Evolutionary conservation across 2,329 filamentous ascomycete species (phyloP).

Genomic region (Simplicillium sp.): DNA sequence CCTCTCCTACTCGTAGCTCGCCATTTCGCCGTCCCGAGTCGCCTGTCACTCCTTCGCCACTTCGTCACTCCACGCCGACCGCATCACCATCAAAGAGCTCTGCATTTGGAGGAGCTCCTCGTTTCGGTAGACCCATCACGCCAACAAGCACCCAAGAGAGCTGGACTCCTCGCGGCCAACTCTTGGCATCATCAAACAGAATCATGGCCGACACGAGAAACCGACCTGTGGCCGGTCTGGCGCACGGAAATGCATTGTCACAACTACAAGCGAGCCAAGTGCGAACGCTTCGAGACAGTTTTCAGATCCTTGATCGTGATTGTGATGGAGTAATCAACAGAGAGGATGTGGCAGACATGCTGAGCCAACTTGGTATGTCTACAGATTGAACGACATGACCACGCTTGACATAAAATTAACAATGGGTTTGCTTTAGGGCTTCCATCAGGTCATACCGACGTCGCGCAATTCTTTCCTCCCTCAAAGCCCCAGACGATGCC

Average conservation of each 20-base stretch:
- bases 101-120: slow-evolving; percentile 14
- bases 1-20: slow-evolving; percentile 49
- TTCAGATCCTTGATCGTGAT: slow-evolving; percentile 85
- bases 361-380: slow-evolving; percentile 65
- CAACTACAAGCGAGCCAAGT: slow-evolving; percentile 75
- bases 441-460: slow-evolving; percentile 58
- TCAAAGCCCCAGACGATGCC: slow-evolving; percentile 64
- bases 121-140: slow-evolving; percentile 31
- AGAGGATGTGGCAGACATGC: slow-evolving; percentile 79
- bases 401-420: slow-evolving; percentile 2
- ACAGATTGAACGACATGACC: not conserved
- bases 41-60: slow-evolving; percentile 53
- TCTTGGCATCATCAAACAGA: slow-evolving; percentile 10
- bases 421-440: slow-evolving; percentile 44
- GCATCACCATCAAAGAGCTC: slow-evolving; percentile 46
- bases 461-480: slow-evolving; percentile 76
- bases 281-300: slow-evolving; percentile 81
- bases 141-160: slow-evolving; percentile 25
- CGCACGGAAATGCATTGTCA: slow-evolving; percentile 48
- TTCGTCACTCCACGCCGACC: slow-evolving; percentile 56
- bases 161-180: slow-evolving; percentile 25
- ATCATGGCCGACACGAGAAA: slow-evolving; percentile 28
- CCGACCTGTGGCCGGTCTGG: slow-evolving; percentile 24
- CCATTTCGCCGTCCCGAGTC: slow-evolving; percentile 55
- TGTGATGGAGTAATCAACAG: slow-evolving; percentile 76